Conservation (phyloP, 73 alveolate genomes). For the Tetrahymena thermophila region DNA sequence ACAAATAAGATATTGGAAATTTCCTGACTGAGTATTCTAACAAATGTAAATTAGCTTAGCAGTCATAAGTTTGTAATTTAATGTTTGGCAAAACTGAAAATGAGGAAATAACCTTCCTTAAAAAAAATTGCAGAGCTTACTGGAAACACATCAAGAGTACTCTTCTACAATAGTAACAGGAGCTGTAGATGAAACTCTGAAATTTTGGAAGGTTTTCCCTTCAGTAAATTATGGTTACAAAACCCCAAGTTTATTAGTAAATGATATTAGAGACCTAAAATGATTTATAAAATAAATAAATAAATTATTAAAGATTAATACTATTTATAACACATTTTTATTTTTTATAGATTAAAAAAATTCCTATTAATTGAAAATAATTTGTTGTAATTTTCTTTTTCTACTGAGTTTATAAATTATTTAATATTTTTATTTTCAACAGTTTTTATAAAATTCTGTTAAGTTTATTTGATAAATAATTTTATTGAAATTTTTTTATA, state of each 20-base stretch:
- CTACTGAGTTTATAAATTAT: too few species aligned
- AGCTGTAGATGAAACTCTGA: constrained; percentile 77
- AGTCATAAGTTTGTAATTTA: constrained; percentile 85
- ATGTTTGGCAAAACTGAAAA: constrained; percentile 78
- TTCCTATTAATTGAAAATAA: too few species aligned
- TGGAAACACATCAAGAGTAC: constrained; percentile 64
- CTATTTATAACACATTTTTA: too few species aligned
- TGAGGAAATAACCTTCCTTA: constrained; percentile 94
- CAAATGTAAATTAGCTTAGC: neutral
- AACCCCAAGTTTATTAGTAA: neutral
- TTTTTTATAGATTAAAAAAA: too few species aligned
- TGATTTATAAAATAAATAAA: too few species aligned
- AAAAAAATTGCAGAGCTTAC: constrained; percentile 80
- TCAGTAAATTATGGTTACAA: neutral
- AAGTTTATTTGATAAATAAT: too few species aligned
- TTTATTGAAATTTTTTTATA: too few species aligned
- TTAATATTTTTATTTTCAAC: too few species aligned
- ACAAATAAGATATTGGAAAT: neutral
- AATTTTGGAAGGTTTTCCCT: constrained; percentile 69
- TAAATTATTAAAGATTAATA: too few species aligned
- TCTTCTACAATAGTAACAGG: constrained; percentile 65
- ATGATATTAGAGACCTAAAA: neutral
- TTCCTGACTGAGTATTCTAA: neutral
- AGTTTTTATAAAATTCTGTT: too few species aligned
- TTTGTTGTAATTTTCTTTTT: too few species aligned